Percentiles rank a stretch among this genome's conserved stretches.
Evolutionary conservation across 345 rosid genomes (phyloP).

Genomic region (Hypericum androsaemum): DNA sequence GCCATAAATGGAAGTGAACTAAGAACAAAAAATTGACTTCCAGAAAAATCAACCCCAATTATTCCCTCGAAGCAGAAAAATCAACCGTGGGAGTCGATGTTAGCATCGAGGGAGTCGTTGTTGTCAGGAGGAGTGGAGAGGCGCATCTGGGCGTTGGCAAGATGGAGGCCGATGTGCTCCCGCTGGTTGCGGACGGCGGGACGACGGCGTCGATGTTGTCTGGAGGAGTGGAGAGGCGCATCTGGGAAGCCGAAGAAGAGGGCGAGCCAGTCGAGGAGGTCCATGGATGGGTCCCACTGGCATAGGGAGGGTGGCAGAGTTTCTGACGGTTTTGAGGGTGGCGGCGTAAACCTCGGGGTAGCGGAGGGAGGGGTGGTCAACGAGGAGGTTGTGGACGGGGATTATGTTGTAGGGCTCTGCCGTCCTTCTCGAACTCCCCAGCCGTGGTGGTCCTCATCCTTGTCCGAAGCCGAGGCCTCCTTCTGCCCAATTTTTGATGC

Average conservation of each 20-base stretch:
- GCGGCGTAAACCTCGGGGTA: too few relatives aligned
- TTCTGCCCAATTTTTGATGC: too few relatives aligned
- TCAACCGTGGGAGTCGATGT: conserved; percentile 54
- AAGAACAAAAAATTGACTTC: too few relatives aligned
- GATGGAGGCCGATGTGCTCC: conserved; percentile 84
- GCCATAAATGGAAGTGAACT: too few relatives aligned
- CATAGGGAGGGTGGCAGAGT: conserved; percentile 61
- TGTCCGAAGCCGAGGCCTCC: too few relatives aligned
- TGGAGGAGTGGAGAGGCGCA: too few relatives aligned
- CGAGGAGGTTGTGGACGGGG: conserved; percentile 84
- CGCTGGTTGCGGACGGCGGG: conserved; percentile 83
- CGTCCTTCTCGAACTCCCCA: too few relatives aligned
- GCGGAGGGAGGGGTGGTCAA: conserved; percentile 94
- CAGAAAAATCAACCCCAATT: too few relatives aligned
- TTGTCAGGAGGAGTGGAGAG: conserved; percentile 84
- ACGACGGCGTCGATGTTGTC: too few relatives aligned
- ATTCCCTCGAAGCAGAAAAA: too few relatives aligned
- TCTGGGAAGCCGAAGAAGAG: conserved; percentile 77
- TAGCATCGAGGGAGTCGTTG: conserved; percentile 63
- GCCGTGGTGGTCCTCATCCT: too few relatives aligned
- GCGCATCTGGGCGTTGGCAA: conserved; percentile 96
- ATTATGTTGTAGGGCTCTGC: conserved; percentile 65
- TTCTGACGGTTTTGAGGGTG: conserved; percentile 70
- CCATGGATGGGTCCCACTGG: conserved; percentile 72
- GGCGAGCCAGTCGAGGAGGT: conserved; percentile 82